These are phyloP conservation scores for Ceratobasidium papillatum DNA, from an alignment of 1,284 basidiomycete species.

Conservation along the genomic window DNA sequence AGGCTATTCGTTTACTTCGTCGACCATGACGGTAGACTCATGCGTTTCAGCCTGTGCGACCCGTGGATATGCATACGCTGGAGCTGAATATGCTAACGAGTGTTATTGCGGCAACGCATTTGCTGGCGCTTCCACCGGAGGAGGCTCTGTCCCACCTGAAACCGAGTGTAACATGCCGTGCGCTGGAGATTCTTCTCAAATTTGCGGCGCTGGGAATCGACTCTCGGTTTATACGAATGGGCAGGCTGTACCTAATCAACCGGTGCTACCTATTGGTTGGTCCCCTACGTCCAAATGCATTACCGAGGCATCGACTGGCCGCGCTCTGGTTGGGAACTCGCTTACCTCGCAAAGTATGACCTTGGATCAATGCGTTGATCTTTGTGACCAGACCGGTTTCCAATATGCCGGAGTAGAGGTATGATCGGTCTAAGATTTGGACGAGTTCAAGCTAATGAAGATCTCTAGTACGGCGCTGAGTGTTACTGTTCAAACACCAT, in stretches of 20 bases:
- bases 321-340: conserved; percentile 23
- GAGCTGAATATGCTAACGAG: conserved; percentile 45
- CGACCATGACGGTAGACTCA: conserved; percentile 35
- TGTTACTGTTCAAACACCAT: conserved; percentile 47
- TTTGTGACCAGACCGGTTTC: conserved; percentile 51
- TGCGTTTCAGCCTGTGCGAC: conserved; percentile 39
- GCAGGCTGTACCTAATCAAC: not conserved
- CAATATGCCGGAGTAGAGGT: conserved; percentile 53
- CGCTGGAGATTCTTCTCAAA: conserved; percentile 38
- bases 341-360: conserved; percentile 24
- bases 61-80: conserved; percentile 40
- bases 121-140: conserved; percentile 9
- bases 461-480: conserved; percentile 44
- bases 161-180: conserved; percentile 42
- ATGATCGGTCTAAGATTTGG: not conserved
- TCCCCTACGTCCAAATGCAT: conserved; percentile 13
- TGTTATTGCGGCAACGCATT: conserved; percentile 48
- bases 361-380: conserved; percentile 25
- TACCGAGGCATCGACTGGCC: conserved; percentile 27
- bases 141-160: conserved; percentile 22
- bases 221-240: conserved; percentile 26
- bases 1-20: conserved; percentile 25
- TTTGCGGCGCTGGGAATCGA: conserved; percentile 35
- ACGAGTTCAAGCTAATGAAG: conserved; percentile 17
- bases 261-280: conserved; percentile 22